Conservation (phyloP, 2,329 filamentous ascomycete species). For the Parascedosporium putredinis region DNA sequence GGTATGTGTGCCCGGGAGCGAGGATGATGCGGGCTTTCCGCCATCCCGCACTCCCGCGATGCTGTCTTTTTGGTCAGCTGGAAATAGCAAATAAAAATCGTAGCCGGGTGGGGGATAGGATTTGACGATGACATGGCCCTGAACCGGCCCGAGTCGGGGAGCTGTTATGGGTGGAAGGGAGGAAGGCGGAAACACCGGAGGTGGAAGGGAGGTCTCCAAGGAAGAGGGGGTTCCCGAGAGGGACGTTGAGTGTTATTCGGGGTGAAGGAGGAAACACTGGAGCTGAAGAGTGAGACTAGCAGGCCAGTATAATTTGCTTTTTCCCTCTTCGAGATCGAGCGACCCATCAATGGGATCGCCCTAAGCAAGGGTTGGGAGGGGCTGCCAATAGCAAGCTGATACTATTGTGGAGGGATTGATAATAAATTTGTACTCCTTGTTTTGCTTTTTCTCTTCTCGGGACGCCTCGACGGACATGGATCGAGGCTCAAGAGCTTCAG, state of each 20-base stretch:
- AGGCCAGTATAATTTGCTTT: not conserved
- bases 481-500: too few species aligned
- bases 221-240: not conserved
- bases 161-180: not conserved
- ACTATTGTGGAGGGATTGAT: too few species aligned
- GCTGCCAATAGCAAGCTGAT: too few species aligned
- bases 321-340: too few species aligned
- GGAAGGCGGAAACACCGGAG: not conserved
- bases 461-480: too few species aligned
- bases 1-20: too few species aligned
- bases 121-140: not conserved
- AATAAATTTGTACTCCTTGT: too few species aligned
- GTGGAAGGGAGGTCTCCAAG: too few species aligned
- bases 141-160: not conserved
- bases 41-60: not conserved
- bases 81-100: not conserved
- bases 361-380: too few species aligned
- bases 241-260: not conserved
- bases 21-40: not conserved
- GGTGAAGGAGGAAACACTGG: not conserved
- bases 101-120: not conserved
- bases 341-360: too few species aligned
- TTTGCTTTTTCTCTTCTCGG: too few species aligned
- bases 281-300: not conserved
- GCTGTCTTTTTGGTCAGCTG: not conserved